Evolutionary conservation across 2,329 filamentous ascomycete species (phyloP), one percentile per base, ranked within the genome.

Genomic region (Pseudogymnoascus sp.): DNA sequence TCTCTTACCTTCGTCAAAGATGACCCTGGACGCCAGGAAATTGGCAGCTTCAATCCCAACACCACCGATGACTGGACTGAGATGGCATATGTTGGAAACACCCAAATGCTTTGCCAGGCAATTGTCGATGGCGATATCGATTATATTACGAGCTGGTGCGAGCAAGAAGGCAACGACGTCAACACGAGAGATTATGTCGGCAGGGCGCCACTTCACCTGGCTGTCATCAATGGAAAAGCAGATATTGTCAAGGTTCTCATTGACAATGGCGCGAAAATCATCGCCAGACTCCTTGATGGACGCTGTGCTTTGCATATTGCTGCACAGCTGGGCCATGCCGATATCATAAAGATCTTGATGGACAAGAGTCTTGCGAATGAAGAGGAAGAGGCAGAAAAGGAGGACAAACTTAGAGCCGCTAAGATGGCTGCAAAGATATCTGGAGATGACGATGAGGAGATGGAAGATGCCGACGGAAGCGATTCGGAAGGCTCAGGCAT

Each of bases 1-100:
- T 80, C 83, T 21, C 80, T 95, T 8, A 79, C 80, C 0, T 96
- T 96, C 74, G 79, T 95, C 68, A 87, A 87, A 66, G 90, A 96
- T 69, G 84, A 96, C 68, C 90, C 91, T 1, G 91, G 91, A 16
- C 82, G 91, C 63, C 91, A 95, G 75, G 76, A 81, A 39, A 86
- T 88, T 68, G 85, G 85, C 26, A 85, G 81, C 8, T 96, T 96
- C 77, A 88, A 95, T 69, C 91, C 91, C 0, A 80, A 93, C 39
- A 93, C 88, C 0, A 86, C 91, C 45, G 82, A 90, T 61, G 90
- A 95, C 71, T 96, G 91, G 90, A 95, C 91, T 0, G 89, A 93
- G 67, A 95, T 96, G 90, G 90, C 91, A 0, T 96, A 96, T 68
- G 82, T 96, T 37, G 89, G 90, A 10, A 90, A 92, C 68, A 93